Evolutionary conservation across 2,329 filamentous ascomycete species (phyloP).

Genomic region (Scedosporium boydii): DNA sequence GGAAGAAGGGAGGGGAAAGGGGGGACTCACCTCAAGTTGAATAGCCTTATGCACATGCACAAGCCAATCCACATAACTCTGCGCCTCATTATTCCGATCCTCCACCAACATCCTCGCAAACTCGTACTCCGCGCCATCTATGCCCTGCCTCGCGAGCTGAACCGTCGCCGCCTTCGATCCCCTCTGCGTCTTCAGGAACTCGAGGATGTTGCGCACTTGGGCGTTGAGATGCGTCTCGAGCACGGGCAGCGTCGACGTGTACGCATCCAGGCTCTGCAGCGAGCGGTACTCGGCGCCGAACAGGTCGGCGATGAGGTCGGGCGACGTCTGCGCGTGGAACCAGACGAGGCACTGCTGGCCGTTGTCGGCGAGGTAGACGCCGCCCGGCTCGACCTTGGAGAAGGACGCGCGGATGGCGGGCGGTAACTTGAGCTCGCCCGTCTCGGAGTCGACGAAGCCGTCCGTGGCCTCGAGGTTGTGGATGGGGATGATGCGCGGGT

Average conservation of each 20-base stretch:
- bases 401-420: slow-evolving; percentile 74
- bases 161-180: slow-evolving; percentile 83
- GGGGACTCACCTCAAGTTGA: slow-evolving; percentile 64
- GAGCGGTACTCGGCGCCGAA: slow-evolving; percentile 56
- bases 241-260: slow-evolving; percentile 68
- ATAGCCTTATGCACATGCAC: slow-evolving; percentile 91
- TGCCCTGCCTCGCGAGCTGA: slow-evolving; percentile 81
- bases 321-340: slow-evolving; percentile 87
- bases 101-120: slow-evolving; percentile 87
- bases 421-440: slow-evolving; percentile 79
- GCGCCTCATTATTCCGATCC: slow-evolving; percentile 94
- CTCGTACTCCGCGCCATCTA: slow-evolving; percentile 93
- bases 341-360: slow-evolving; percentile 86
- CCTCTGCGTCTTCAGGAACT: slow-evolving; percentile 71
- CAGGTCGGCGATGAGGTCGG: slow-evolving; percentile 80
- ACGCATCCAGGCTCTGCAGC: slow-evolving; percentile 72
- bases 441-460: slow-evolving; percentile 80
- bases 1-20: not conserved
- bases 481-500: slow-evolving; percentile 84
- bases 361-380: slow-evolving; percentile 91
- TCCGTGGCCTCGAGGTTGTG: slow-evolving; percentile 84
- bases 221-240: slow-evolving; percentile 89
- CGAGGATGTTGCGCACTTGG: slow-evolving; percentile 86
- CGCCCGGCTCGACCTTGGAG: slow-evolving; percentile 79
- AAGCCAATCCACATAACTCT: slow-evolving; percentile 97